Evolutionary conservation across 129 eudicot species (phyloP).

Genomic region (Arctium lappa): DNA sequence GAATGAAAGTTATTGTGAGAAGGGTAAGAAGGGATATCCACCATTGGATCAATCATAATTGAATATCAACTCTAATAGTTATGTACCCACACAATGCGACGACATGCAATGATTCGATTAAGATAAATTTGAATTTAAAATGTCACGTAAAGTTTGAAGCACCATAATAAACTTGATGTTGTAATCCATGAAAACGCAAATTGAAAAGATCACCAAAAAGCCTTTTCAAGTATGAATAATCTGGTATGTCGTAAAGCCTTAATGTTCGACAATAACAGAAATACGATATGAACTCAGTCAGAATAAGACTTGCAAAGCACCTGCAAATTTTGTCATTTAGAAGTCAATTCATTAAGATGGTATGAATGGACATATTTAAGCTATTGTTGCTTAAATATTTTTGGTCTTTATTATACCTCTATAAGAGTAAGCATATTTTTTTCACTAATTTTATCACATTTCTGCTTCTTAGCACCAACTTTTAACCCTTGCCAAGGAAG

Average conservation of each 20-base stretch:
- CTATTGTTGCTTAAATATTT: neutral
- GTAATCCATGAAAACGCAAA: no score
- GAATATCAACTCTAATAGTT: no score
- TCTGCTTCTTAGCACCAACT: conserved; percentile 70
- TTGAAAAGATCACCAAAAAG: conserved; percentile 63
- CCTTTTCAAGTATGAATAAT: conserved; percentile 63
- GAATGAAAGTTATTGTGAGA: no score
- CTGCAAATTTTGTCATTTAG: conserved; percentile 28
- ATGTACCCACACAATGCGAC: no score
- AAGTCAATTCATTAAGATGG: conserved; percentile 1
- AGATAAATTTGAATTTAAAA: no score
- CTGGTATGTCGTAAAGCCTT: conserved; percentile 72
- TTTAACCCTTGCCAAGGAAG: conserved; percentile 78
- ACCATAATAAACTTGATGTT: no score
- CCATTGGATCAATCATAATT: no score
- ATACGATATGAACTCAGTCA: conserved; percentile 54
- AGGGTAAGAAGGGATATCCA: no score
- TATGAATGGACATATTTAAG: neutral
- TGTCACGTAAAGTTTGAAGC: no score
- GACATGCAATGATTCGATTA: no score
- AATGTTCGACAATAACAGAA: conserved; percentile 66
- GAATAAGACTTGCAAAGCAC: conserved; percentile 66
- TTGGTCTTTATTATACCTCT: conserved; percentile 36
- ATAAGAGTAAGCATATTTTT: conserved; percentile 65
- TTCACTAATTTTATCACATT: conserved; percentile 65